phyloP scores from a whole-genome alignment of 345 rosid genomes.

The Populus ilicifolia region DNA sequence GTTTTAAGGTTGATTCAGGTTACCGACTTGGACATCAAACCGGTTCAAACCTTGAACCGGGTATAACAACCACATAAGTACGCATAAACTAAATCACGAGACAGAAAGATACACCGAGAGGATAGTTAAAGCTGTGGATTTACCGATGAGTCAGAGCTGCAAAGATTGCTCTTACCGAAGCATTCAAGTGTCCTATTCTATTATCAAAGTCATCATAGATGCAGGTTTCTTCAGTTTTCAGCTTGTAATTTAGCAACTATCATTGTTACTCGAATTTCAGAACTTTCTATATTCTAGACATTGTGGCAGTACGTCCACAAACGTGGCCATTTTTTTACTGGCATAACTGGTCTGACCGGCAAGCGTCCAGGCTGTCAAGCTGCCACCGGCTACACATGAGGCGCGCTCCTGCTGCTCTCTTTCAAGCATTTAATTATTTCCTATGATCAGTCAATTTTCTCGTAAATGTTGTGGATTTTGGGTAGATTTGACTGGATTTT shows the following conservation, averaged over 20 bases:
- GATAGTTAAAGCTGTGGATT: neutral
- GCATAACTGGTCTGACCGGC: neutral
- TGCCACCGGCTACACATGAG: neutral
- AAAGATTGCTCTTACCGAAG: neutral
- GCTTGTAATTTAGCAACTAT: neutral
- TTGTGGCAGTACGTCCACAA: too few relatives aligned
- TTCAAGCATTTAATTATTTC: neutral
- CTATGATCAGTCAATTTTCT: neutral
- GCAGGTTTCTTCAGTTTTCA: neutral
- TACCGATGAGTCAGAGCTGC: neutral
- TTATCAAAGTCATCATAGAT: neutral
- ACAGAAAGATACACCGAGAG: neutral
- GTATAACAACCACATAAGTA: neutral
- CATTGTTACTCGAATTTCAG: neutral
- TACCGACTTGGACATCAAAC: too few relatives aligned
- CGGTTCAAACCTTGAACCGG: too few relatives aligned
- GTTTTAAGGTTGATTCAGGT: too few relatives aligned
- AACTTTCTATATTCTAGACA: neutral
- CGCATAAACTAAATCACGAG: neutral
- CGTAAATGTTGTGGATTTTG: neutral
- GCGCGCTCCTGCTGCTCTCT: neutral
- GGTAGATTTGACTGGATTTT: neutral
- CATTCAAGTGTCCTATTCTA: neutral
- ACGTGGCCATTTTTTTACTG: too few relatives aligned
- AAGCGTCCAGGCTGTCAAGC: slow-evolving; percentile 3